phyloP scores from a whole-genome alignment of 805 yeast species.

The Kuraishia floccosa region DNA sequence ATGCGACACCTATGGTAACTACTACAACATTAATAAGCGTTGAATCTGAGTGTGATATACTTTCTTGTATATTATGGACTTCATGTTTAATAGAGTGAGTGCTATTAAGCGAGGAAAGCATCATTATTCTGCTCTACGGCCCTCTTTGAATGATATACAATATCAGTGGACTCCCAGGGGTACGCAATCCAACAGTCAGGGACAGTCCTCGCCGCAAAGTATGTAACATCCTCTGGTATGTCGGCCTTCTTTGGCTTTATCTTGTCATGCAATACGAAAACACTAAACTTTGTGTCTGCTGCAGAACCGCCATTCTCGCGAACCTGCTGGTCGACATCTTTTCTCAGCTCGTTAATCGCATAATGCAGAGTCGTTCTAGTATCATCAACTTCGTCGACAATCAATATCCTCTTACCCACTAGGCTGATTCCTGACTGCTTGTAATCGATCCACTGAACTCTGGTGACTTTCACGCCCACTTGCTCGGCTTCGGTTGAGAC shows the following conservation, averaged over 20 bases:
- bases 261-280: conserved; percentile 74
- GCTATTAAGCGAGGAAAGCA: conserved; percentile 5
- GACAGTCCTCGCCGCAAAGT: conserved; percentile 64
- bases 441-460: conserved; percentile 82
- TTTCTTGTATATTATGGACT: too few species aligned
- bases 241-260: conserved; percentile 61
- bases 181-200: conserved; percentile 80
- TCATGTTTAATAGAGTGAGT: too few species aligned
- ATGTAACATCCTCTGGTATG: conserved; percentile 54
- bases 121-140: conserved; percentile 73
- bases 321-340: conserved; percentile 58
- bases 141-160: conserved; percentile 58
- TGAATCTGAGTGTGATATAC: too few species aligned
- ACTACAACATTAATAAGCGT: too few species aligned
- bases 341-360: conserved; percentile 63
- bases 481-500: conserved; percentile 43
- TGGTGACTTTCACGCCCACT: conserved; percentile 56
- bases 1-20: too few species aligned
- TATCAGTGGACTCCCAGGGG: conserved; percentile 59
- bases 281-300: conserved; percentile 52
- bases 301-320: conserved; percentile 36
- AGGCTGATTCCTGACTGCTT: conserved; percentile 48
- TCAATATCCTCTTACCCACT: conserved; percentile 59
- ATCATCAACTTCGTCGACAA: conserved; percentile 81
- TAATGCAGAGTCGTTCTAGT: conserved; percentile 78